These are phyloP conservation scores for Fusarium sp. DNA, from an alignment of 2,329 filamentous ascomycete species.

Conservation along the genomic window DNA sequence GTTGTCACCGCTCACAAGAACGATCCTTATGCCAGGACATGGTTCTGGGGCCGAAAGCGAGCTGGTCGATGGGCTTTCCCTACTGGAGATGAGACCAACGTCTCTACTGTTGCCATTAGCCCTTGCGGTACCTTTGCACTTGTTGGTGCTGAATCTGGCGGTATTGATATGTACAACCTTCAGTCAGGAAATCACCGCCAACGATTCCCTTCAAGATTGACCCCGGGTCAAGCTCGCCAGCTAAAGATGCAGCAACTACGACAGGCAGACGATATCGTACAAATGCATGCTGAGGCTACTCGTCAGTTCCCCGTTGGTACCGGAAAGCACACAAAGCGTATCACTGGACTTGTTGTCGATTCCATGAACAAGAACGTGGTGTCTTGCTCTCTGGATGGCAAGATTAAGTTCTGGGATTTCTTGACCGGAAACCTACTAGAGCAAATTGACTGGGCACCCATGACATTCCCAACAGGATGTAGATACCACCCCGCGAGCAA, in stretches of 20 bases:
- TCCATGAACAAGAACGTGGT: slow-evolving; percentile 87
- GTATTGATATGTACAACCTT: slow-evolving; percentile 94
- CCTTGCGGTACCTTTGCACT: slow-evolving; percentile 94
- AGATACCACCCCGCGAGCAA: slow-evolving; percentile 86
- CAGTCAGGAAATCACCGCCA: slow-evolving; percentile 92
- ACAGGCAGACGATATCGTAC: slow-evolving; percentile 65
- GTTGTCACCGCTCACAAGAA: slow-evolving; percentile 91
- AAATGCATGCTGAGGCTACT: slow-evolving; percentile 59
- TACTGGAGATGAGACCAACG: slow-evolving; percentile 83
- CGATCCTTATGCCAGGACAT: slow-evolving; percentile 87
- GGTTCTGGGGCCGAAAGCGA: slow-evolving; percentile 97
- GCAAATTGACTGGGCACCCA: slow-evolving; percentile 82
- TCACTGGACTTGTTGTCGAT: slow-evolving; percentile 90
- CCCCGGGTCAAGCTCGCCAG: slow-evolving; percentile 80
- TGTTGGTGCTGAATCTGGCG: slow-evolving; percentile 83
- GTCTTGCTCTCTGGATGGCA: slow-evolving; percentile 89
- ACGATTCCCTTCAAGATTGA: slow-evolving; percentile 82
- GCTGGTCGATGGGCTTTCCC: slow-evolving; percentile 93
- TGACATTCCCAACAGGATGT: slow-evolving; percentile 78
- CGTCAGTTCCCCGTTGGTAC: slow-evolving; percentile 59
- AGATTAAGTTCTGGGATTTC: slow-evolving; percentile 98
- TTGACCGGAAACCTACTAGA: slow-evolving; percentile 80
- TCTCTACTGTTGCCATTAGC: slow-evolving; percentile 87
- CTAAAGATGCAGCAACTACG: slow-evolving; percentile 72
- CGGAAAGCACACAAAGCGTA: slow-evolving; percentile 80